These are phyloP conservation scores for Boletus speciosus DNA, from an alignment of 768 basidiomycete genomes.

Conservation along the genomic window DNA sequence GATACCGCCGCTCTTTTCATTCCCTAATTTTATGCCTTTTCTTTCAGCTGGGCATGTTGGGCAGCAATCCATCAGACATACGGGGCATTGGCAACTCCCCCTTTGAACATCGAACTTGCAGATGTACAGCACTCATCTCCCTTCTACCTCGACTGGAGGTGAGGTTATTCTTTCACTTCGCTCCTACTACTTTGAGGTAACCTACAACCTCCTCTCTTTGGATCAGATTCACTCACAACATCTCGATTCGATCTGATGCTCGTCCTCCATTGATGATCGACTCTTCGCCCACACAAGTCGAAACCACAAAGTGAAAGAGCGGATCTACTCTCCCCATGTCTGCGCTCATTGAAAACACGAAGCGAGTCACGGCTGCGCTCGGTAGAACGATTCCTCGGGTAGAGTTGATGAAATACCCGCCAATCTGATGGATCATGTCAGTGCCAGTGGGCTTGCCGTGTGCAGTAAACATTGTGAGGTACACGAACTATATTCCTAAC, in stretches of 20 bases:
- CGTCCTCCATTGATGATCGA: background rate
- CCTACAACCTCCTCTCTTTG: background rate
- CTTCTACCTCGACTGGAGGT: no score
- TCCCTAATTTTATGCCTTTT: no score
- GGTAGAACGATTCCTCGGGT: background rate
- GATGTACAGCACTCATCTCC: no score
- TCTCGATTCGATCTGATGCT: background rate
- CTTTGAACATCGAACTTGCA: background rate
- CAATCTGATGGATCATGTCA: background rate
- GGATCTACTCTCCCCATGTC: no score
- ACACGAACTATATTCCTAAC: background rate
- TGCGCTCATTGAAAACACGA: background rate
- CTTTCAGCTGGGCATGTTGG: background rate
- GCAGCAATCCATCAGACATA: background rate
- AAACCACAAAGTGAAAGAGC: background rate
- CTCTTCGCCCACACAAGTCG: background rate
- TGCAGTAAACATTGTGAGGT: background rate
- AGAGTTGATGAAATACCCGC: background rate
- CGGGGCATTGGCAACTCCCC: background rate
- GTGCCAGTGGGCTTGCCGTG: background rate
- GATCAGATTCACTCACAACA: background rate
- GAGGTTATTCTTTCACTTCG: background rate
- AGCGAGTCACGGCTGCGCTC: background rate
- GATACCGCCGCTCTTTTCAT: background rate
- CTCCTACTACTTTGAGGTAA: background rate